Evolutionary conservation across 345 rosid species (phyloP).

Genomic region (Brassica napus): DNA sequence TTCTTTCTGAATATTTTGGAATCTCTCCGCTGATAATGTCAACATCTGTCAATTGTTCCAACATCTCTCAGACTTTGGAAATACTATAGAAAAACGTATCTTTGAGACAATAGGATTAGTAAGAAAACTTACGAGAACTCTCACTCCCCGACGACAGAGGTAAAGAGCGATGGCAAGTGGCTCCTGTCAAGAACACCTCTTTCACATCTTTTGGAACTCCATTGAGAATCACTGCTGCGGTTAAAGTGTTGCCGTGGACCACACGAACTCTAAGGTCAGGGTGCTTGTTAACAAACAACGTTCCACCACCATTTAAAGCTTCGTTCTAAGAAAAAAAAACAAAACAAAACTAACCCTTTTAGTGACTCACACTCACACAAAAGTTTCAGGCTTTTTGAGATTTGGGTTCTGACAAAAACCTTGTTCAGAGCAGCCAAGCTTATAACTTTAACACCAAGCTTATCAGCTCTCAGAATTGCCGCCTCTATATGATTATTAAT

Average conservation of each 20-base stretch:
- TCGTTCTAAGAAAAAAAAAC: conserved; percentile 59
- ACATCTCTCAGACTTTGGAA: neutral
- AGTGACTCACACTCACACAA: neutral
- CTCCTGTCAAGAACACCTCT: conserved; percentile 92
- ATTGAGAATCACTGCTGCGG: conserved; percentile 91
- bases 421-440: conserved; percentile 84
- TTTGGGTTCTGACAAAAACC: conserved; percentile 6
- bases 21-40: conserved; percentile 81
- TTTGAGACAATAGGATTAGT: neutral
- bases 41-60: conserved; percentile 65
- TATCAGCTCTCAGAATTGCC: conserved; percentile 81
- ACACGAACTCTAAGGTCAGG: conserved; percentile 78
- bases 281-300: conserved; percentile 80
- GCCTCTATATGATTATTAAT: conserved; percentile 78
- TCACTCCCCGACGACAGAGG: conserved; percentile 72
- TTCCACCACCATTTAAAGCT: conserved; percentile 94
- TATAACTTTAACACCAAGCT: conserved; percentile 81
- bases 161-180: conserved; percentile 98
- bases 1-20: conserved; percentile 81
- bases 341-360: neutral
- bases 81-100: neutral
- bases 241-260: conserved; percentile 97
- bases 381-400: neutral
- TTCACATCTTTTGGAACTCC: conserved; percentile 69
- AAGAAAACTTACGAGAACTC: conserved; percentile 72